These are phyloP conservation scores for Ciborinia camelliae DNA, from an alignment of 2,329 filamentous ascomycete species.

Conservation along the genomic window DNA sequence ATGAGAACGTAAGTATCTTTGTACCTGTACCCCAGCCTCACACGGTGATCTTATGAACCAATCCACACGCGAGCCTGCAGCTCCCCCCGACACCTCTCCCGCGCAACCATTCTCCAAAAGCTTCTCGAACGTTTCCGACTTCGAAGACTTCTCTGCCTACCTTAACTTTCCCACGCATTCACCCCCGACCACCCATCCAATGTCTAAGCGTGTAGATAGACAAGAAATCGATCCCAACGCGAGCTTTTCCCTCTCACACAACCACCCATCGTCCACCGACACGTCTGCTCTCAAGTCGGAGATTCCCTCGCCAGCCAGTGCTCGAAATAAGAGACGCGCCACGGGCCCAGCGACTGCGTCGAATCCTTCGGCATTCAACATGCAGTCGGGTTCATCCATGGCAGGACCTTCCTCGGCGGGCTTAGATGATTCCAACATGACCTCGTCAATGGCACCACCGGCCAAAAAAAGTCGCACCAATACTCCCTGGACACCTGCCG, in stretches of 20 bases:
- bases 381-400: slow-evolving; percentile 29
- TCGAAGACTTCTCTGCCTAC: slow-evolving; percentile 14
- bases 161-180: slow-evolving; percentile 18
- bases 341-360: slow-evolving; percentile 18
- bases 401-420: slow-evolving; percentile 20
- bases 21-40: slow-evolving; percentile 35
- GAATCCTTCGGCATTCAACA: slow-evolving; percentile 23
- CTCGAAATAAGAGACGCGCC: slow-evolving; percentile 35
- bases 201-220: slow-evolving; percentile 36
- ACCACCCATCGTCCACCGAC: slow-evolving; percentile 26
- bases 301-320: slow-evolving; percentile 13
- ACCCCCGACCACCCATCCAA: slow-evolving; percentile 25
- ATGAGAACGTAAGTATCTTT: slow-evolving; percentile 34
- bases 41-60: slow-evolving; percentile 28
- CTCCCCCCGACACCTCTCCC: slow-evolving; percentile 22
- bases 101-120: slow-evolving; percentile 23
- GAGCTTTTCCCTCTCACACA: slow-evolving; percentile 29
- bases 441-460: slow-evolving; percentile 49
- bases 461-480: slow-evolving; percentile 97
- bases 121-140: slow-evolving; percentile 14
- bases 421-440: slow-evolving; percentile 30
- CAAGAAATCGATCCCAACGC: slow-evolving; percentile 27
- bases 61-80: slow-evolving; percentile 30
- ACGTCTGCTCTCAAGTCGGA: slow-evolving; percentile 27
- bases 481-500: slow-evolving; percentile 93